Conservation (phyloP, 768 basidiomycete species). For the Mycena pura region DNA sequence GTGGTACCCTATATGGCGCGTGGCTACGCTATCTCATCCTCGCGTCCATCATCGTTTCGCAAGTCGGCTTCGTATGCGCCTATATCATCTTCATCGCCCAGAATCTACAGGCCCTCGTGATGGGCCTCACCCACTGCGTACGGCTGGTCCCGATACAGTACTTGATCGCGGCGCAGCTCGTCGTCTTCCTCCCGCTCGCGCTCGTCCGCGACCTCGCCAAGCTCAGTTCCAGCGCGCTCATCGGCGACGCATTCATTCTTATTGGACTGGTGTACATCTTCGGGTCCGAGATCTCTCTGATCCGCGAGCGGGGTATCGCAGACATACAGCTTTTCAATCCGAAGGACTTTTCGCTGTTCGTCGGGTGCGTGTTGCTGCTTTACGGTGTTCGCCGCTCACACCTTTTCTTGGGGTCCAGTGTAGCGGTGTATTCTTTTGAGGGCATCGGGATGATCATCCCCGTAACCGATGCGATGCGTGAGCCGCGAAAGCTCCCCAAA, state of each 20-base stretch:
- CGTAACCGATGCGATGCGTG: constrained; percentile 96
- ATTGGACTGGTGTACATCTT: constrained; percentile 88
- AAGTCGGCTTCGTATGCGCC: constrained; percentile 86
- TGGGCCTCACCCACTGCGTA: constrained; percentile 79
- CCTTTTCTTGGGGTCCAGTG: constrained; percentile 51
- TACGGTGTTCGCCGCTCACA: not conserved
- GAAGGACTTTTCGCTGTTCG: constrained; percentile 88
- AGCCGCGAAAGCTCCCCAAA: constrained; percentile 90
- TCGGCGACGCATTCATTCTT: constrained; percentile 96
- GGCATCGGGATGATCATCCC: constrained; percentile 97
- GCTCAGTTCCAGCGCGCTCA: constrained; percentile 87
- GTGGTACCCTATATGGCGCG: constrained; percentile 87
- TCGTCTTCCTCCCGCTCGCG: constrained; percentile 89
- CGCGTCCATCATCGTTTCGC: constrained; percentile 85
- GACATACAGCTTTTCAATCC: constrained; percentile 88
- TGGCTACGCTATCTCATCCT: constrained; percentile 94
- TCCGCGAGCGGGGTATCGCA: constrained; percentile 74
- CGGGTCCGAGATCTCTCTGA: constrained; percentile 77
- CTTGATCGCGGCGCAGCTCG: constrained; percentile 83
- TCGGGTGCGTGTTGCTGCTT: constrained; percentile 66
- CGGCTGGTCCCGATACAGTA: constrained; percentile 71
- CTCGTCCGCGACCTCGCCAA: constrained; percentile 95
- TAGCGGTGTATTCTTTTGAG: constrained; percentile 98
- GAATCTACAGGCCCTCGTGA: constrained; percentile 86
- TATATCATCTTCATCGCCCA: constrained; percentile 97